Evolutionary conservation across 1,139 yeast genomes (phyloP), one percentile per base, ranked within the genome.

Genomic region (Spathaspora sp.): DNA sequence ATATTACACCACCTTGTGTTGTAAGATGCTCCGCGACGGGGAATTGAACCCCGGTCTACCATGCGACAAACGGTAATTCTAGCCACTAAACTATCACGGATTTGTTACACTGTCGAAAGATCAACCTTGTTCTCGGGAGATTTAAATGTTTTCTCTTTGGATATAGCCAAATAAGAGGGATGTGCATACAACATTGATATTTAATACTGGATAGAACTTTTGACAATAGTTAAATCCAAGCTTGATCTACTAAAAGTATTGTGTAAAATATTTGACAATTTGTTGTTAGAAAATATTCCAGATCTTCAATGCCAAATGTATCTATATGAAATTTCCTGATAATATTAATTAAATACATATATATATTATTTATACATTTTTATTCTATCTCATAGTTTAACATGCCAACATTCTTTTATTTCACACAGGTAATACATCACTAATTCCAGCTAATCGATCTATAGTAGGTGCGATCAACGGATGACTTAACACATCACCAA

Each of bases 401-500:
- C 27, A 20, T 4, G 7, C 23, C 7, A 4, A 20, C 23, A 20
- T 20, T 4, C 6, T 20, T 20, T 7, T 20, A 20, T 20, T 20
- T 47, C 43, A 53, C 39, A 53, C 56, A 10, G 80, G 79, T 47
- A 74, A 69, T 15, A 76, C 68, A 52, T 71, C 71, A 41, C 38
- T 52, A 43, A 74, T 61, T 18, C 80, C 79, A 2, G 80, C 79
- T 38, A 72, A 59, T 52, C 76, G 65, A 57, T 74, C 78, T 45
- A 74, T 68, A 33, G 75, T 80, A 15, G 98, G 98, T 1, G 97
- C 97, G 41, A 93, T 67, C 13, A 71, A 66, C 1, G 98, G 98
- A 61, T 86, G 82, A 42, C 93, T 84, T 52, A 93, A 77, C 7
- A 90, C 53, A 38, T 95, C 95, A 0, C 99, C 99, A 51, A 93